These are phyloP conservation scores for Aureobasidium sp. DNA, from an alignment of 2,329 filamentous ascomycete genomes.

Conservation along the genomic window DNA sequence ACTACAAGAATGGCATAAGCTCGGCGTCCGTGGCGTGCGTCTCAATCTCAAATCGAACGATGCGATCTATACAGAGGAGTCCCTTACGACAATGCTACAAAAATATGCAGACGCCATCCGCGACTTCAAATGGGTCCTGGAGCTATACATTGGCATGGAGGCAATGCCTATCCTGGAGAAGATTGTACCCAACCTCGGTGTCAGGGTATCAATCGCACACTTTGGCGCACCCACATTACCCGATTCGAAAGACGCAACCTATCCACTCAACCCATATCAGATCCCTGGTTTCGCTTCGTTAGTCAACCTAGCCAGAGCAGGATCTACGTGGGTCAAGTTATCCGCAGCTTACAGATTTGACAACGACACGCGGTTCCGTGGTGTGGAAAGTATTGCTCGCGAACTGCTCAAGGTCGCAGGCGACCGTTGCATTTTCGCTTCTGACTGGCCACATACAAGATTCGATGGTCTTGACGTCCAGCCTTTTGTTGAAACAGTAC, in stretches of 20 bases:
- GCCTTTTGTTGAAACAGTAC: constrained; percentile 59
- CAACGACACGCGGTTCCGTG: constrained; percentile 45
- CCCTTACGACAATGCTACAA: constrained; percentile 49
- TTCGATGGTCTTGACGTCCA: constrained; percentile 63
- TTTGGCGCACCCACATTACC: constrained; percentile 48
- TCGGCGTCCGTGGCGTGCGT: constrained; percentile 35
- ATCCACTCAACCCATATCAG: constrained; percentile 37
- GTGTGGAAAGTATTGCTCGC: constrained; percentile 51
- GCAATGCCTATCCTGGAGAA: constrained; percentile 55
- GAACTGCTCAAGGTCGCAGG: constrained; percentile 55
- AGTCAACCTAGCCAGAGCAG: constrained; percentile 50
- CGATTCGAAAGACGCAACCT: constrained; percentile 31
- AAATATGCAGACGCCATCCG: constrained; percentile 58
- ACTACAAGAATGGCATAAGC: constrained; percentile 30
- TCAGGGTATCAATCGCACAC: constrained; percentile 67
- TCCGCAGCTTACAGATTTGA: constrained; percentile 66
- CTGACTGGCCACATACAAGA: constrained; percentile 71
- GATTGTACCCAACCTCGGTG: constrained; percentile 51
- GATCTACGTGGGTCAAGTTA: constrained; percentile 63
- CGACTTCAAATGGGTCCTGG: constrained; percentile 62
- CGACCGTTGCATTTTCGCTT: constrained; percentile 62
- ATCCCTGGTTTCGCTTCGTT: constrained; percentile 58
- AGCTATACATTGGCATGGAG: constrained; percentile 63
- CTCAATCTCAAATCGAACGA: constrained; percentile 40
- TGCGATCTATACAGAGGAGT: constrained; percentile 38